Evolutionary conservation across 345 rosid genomes (phyloP).

Genomic region (Anacardium occidentale): DNA sequence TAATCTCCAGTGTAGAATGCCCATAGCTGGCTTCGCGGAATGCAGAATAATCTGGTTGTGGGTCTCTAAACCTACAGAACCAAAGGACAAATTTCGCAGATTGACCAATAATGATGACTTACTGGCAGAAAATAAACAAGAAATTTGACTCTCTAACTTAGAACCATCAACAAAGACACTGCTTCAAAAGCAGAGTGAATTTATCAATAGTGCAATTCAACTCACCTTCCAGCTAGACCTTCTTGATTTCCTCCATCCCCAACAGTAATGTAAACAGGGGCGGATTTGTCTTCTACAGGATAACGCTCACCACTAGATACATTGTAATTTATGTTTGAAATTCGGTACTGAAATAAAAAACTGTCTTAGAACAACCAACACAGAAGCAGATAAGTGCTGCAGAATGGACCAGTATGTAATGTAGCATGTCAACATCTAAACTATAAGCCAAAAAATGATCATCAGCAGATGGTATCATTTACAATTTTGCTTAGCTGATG

Average conservation of each 20-base stretch:
- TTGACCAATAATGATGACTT: not conserved
- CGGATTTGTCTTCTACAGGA: conserved; percentile 73
- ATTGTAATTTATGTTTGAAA: conserved; percentile 75
- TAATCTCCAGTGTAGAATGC: conserved; percentile 79
- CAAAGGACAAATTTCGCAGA: conserved; percentile 3
- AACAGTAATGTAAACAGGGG: conserved; percentile 84
- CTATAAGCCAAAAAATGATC: not conserved
- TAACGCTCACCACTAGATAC: conserved; percentile 59
- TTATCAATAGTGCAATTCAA: conserved; percentile 1
- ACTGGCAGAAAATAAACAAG: not conserved
- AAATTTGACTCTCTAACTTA: not conserved
- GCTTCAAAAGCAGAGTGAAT: not conserved
- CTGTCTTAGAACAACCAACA: not conserved
- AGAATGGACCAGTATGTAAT: not conserved
- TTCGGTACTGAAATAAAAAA: conserved; percentile 55
- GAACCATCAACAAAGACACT: no score
- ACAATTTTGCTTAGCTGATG: not conserved
- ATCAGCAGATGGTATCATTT: not conserved
- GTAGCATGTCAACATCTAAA: not conserved
- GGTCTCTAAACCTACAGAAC: conserved; percentile 63
- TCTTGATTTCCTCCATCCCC: conserved; percentile 98
- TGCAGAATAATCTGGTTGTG: conserved; percentile 93
- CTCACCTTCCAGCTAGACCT: conserved; percentile 81
- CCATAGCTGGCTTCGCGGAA: conserved; percentile 97
- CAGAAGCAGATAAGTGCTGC: not conserved